These are phyloP conservation scores for Lachancea sp. DNA, from an alignment of 805 yeast genomes.

Conservation along the genomic window DNA sequence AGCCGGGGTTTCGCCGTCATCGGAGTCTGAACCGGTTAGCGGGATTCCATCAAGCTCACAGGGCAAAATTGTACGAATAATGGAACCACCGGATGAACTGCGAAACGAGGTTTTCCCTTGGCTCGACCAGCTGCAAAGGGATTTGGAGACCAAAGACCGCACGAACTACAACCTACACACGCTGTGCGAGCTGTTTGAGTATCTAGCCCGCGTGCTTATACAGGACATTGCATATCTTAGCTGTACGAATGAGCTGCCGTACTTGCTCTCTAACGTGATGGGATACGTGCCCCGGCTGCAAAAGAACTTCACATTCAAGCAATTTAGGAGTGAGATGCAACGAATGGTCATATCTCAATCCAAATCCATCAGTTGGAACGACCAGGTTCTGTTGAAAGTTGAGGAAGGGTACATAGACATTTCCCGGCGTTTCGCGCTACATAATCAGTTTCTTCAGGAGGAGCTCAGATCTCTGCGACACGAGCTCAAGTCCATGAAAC, in stretches of 20 bases:
- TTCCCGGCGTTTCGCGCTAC: conserved; percentile 26
- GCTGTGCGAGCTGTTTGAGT: conserved; percentile 30
- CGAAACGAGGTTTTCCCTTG: conserved; percentile 28
- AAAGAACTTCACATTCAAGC: conserved; percentile 18
- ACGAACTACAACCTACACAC: conserved; percentile 31
- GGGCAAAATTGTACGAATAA: conserved; percentile 8
- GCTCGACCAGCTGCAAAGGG: conserved; percentile 25
- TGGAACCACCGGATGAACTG: conserved; percentile 23
- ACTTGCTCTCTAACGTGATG: conserved; percentile 25
- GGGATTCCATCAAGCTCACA: not conserved
- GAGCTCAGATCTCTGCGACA: conserved; percentile 25
- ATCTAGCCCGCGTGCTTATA: conserved; percentile 24
- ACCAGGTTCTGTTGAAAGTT: conserved; percentile 6
- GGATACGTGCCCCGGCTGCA: conserved; percentile 29
- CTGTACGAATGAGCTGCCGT: conserved; percentile 20
- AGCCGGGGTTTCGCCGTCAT: conserved; percentile 4
- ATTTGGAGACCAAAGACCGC: conserved; percentile 24
- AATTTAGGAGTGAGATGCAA: conserved; percentile 9
- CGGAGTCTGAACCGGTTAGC: not conserved
- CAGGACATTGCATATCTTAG: conserved; percentile 29
- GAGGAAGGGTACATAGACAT: conserved; percentile 18
- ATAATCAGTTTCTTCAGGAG: conserved; percentile 27
- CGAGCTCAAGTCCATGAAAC: conserved; percentile 22
- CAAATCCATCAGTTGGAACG: conserved; percentile 7
- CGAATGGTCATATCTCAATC: conserved; percentile 6